Evolutionary conservation across 2,329 filamentous ascomycete species (phyloP).

Genomic region (Penicillium sp.): DNA sequence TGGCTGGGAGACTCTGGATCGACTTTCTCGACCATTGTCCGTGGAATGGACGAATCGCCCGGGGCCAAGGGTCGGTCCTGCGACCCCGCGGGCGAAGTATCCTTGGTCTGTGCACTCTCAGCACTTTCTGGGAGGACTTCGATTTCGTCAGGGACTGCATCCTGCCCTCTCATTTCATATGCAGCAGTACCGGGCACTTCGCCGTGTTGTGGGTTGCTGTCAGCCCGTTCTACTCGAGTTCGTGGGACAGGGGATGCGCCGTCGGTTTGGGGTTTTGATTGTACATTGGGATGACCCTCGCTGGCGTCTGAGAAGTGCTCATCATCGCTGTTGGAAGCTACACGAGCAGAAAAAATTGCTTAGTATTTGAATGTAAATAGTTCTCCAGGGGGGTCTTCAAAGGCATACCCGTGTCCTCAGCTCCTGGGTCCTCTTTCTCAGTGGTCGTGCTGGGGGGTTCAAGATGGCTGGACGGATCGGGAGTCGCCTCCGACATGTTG

Average conservation of each 20-base stretch:
- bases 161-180: slow-evolving; percentile 57
- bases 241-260: slow-evolving; percentile 56
- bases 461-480: slow-evolving; percentile 44
- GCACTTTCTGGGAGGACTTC: slow-evolving; percentile 54
- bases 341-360: slow-evolving; percentile 10
- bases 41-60: slow-evolving; percentile 55
- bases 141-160: slow-evolving; percentile 64
- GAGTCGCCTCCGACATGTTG: slow-evolving; percentile 39
- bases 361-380: not conserved
- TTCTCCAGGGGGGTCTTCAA: not conserved
- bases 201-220: slow-evolving; percentile 58
- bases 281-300: slow-evolving; percentile 50
- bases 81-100: slow-evolving; percentile 40
- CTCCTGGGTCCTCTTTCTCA: slow-evolving; percentile 57
- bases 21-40: slow-evolving; percentile 61
- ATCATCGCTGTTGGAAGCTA: slow-evolving; percentile 53
- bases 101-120: slow-evolving; percentile 39
- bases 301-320: slow-evolving; percentile 67
- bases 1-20: slow-evolving; percentile 56
- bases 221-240: slow-evolving; percentile 63
- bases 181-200: slow-evolving; percentile 62
- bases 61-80: slow-evolving; percentile 50
- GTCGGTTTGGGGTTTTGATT: slow-evolving; percentile 39
- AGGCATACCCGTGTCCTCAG: slow-evolving; percentile 53
- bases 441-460: slow-evolving; percentile 56